Conservation (phyloP, 208 protist genomes). For the Endotrypanum monterogeii region DNA sequence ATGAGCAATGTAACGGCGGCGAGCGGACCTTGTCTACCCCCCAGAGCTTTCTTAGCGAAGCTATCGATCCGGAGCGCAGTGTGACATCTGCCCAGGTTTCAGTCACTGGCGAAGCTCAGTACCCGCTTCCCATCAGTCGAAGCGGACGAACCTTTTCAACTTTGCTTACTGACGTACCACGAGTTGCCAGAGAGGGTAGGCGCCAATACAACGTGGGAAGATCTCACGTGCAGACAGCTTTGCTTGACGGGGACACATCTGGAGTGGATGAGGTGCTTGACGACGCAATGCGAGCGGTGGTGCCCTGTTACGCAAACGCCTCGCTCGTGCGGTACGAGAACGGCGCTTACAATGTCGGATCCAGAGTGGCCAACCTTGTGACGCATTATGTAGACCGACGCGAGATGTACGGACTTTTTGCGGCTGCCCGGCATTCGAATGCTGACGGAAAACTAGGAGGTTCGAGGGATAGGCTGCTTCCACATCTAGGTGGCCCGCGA, state of each 20-base stretch:
- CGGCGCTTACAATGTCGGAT: constrained; percentile 85
- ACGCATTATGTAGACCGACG: constrained; percentile 69
- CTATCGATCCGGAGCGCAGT: constrained; percentile 32
- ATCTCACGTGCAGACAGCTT: constrained; percentile 35
- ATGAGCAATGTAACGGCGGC: constrained; percentile 18
- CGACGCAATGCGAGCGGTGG: constrained; percentile 80
- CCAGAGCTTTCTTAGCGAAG: constrained; percentile 21
- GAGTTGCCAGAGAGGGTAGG: constrained; percentile 56
- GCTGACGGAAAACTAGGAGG: neutral
- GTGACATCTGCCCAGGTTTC: neutral
- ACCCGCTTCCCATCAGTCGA: neutral
- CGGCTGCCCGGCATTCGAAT: constrained; percentile 19
- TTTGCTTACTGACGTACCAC: constrained; percentile 41
- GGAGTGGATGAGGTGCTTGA: constrained; percentile 77
- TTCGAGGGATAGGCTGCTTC: constrained; percentile 8
- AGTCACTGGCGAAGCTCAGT: neutral
- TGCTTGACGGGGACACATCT: constrained; percentile 40
- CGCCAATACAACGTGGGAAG: constrained; percentile 83
- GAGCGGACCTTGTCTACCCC: constrained; percentile 16
- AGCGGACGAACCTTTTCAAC: constrained; percentile 29
- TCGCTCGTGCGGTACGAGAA: constrained; percentile 70
- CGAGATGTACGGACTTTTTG: constrained; percentile 68
- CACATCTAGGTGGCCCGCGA: constrained; percentile 4
- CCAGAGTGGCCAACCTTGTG: constrained; percentile 41
- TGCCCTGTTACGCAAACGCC: constrained; percentile 61